These are phyloP conservation scores for Citrus mangshanensis DNA, from an alignment of 345 rosid genomes.

Conservation along the genomic window DNA sequence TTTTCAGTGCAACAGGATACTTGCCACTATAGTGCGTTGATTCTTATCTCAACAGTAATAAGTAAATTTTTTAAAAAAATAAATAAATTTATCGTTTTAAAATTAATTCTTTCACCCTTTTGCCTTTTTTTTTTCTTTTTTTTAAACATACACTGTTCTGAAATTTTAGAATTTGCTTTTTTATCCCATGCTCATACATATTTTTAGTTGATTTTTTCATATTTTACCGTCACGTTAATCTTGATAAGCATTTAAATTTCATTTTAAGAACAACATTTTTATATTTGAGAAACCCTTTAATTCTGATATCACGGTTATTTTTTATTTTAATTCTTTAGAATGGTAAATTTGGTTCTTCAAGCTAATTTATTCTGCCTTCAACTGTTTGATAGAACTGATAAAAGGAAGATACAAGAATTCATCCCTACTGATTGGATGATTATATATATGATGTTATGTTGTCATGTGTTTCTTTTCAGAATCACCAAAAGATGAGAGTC, in stretches of 20 bases:
- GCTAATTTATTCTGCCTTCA: too few species aligned
- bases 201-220: neutral
- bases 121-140: neutral
- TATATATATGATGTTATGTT: constrained; percentile 6
- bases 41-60: constrained; percentile 21
- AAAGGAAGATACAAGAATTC: too few species aligned
- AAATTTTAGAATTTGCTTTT: neutral
- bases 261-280: too few species aligned
- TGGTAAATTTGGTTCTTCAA: too few species aligned
- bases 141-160: neutral
- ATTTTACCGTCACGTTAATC: too few species aligned
- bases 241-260: too few species aligned
- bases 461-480: constrained; percentile 30
- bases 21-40: constrained; percentile 14
- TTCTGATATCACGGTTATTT: too few species aligned
- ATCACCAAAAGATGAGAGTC: constrained; percentile 56
- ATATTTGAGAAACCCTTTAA: too few species aligned
- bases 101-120: neutral
- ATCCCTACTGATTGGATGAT: neutral
- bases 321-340: too few species aligned
- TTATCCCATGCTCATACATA: neutral
- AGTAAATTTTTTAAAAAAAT: neutral
- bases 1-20: constrained; percentile 8
- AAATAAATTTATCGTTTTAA: neutral
- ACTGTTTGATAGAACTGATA: too few species aligned